A percentile compares a stretch with the other conserved stretches of the same genome.
Conservation (phyloP, 2,329 filamentous ascomycete genomes). For the Ceratocystiopsis minuta region DNA sequence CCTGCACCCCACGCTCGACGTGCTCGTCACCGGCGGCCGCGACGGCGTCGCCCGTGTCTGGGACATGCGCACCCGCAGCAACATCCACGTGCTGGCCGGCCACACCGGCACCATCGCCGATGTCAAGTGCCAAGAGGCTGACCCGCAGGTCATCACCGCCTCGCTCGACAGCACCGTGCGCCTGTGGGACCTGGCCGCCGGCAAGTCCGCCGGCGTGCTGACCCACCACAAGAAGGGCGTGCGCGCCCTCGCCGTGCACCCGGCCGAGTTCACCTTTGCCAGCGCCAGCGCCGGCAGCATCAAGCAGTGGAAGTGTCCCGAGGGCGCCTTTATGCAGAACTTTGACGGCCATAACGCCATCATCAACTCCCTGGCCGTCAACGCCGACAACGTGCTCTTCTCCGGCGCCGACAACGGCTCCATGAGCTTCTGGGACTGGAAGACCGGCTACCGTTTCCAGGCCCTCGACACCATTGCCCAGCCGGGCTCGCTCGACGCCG, state of each 20-base stretch:
- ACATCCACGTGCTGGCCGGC: slow-evolving; percentile 81
- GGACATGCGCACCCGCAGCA: slow-evolving; percentile 95
- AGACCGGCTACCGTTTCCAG: slow-evolving; percentile 85
- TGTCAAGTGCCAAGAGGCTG: slow-evolving; percentile 83
- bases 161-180: slow-evolving; percentile 83
- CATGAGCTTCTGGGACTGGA: slow-evolving; percentile 98
- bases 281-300: slow-evolving; percentile 82
- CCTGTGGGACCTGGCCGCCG: slow-evolving; percentile 88
- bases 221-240: slow-evolving; percentile 99
- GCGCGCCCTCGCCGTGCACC: slow-evolving; percentile 65
- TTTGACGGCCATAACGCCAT: slow-evolving; percentile 94
- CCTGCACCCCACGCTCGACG: slow-evolving; percentile 86
- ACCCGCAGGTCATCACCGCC: slow-evolving; percentile 87
- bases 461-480: slow-evolving; percentile 79
- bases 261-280: slow-evolving; percentile 90
- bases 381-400: slow-evolving; percentile 89
- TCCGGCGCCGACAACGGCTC: slow-evolving; percentile 91
- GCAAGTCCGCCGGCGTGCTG: slow-evolving; percentile 87
- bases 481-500: slow-evolving; percentile 82
- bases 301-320: slow-evolving; percentile 98
- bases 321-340: slow-evolving; percentile 97
- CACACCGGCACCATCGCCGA: slow-evolving; percentile 84
- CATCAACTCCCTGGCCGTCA: slow-evolving; percentile 84
- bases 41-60: slow-evolving; percentile 91
- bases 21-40: slow-evolving; percentile 83